Conservation (phyloP, 148 eudicot genomes). For the Rhododendron vialii region DNA sequence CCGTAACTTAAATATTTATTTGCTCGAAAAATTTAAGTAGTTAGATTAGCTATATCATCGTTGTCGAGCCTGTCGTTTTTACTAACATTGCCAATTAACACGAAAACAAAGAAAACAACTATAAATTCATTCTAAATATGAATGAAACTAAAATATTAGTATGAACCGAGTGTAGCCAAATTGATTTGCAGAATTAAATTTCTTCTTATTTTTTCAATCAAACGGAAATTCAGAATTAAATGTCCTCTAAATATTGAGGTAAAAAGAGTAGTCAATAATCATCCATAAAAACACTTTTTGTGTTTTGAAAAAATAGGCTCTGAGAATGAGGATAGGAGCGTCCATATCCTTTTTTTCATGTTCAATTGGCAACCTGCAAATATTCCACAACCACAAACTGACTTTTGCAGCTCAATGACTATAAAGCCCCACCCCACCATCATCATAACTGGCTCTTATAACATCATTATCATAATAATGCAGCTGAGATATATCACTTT, state of each 20-base stretch:
- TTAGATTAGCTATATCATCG: background rate
- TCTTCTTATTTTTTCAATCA: too few relatives aligned
- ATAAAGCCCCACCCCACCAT: background rate
- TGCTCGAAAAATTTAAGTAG: background rate
- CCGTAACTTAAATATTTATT: background rate
- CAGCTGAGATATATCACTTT: background rate
- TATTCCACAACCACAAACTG: constrained; percentile 1
- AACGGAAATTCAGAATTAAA: too few relatives aligned
- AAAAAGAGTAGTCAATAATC: background rate
- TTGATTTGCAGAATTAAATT: background rate
- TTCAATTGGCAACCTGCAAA: background rate
- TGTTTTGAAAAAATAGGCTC: background rate
- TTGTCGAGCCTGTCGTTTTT: background rate
- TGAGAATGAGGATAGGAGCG: background rate
- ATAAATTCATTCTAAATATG: background rate
- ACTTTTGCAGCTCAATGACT: background rate
- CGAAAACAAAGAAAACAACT: background rate
- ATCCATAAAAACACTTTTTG: background rate
- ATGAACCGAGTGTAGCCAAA: background rate
- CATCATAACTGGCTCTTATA: background rate
- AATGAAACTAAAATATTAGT: background rate
- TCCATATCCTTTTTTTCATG: background rate
- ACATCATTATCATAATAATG: background rate
- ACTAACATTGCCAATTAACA: background rate
- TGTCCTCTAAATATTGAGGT: background rate